phyloP scores from a whole-genome alignment of 306 rosid genomes.

The Herpetospermum pedunculosum region DNA sequence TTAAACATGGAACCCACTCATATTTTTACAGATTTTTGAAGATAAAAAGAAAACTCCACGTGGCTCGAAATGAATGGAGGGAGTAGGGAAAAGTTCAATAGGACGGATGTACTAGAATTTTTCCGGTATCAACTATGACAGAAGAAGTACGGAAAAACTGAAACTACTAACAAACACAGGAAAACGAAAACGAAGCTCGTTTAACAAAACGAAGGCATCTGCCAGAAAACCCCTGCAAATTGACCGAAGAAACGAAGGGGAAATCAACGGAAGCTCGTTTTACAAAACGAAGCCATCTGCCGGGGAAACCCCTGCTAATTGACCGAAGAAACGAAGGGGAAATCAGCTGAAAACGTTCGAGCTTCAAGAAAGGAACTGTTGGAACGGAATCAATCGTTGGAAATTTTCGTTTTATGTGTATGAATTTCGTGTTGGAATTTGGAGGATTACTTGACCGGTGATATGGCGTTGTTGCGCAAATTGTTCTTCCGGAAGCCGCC shows the following conservation, averaged over 20 bases:
- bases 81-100: no score
- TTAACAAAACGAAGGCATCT: background rate
- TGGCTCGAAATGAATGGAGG: no score
- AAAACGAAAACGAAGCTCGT: background rate
- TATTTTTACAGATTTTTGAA: no score
- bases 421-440: background rate
- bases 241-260: background rate
- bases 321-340: background rate
- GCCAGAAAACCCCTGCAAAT: background rate
- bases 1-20: no score
- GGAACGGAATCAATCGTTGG: background rate
- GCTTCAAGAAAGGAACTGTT: background rate
- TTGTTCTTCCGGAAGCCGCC: conserved; percentile 89
- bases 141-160: conserved; percentile 9
- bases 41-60: no score
- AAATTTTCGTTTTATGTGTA: background rate
- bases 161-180: conserved; percentile 7
- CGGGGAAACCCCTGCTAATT: background rate
- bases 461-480: conserved; percentile 68
- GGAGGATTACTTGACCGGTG: conserved; percentile 3
- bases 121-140: conserved; percentile 4
- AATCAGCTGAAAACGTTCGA: conserved; percentile 1
- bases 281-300: background rate
- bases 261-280: background rate
- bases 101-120: no score